A percentile compares a stretch with the other conserved stretches of the same genome.
Conservation (phyloP, 768 basidiomycete genomes). For the Strobilomyces confusus region DNA sequence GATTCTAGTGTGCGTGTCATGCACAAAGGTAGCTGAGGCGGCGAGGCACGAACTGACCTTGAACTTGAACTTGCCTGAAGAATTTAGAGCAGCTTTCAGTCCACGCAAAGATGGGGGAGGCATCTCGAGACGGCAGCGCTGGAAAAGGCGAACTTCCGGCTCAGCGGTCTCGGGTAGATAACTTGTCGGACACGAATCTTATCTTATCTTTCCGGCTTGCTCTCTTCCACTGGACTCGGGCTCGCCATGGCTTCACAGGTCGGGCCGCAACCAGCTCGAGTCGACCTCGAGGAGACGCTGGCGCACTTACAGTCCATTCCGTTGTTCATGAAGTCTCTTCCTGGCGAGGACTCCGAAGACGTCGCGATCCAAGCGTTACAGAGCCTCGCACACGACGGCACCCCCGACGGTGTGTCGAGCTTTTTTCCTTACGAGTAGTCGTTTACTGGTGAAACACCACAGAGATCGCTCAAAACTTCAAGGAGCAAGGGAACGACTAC, state of each 20-base stretch:
- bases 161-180: not conserved
- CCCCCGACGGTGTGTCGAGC: slow-evolving; percentile 78
- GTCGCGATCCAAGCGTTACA: slow-evolving; percentile 77
- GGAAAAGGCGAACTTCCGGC: not conserved
- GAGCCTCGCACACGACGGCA: slow-evolving; percentile 82
- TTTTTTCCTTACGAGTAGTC: not conserved
- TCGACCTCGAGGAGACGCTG: slow-evolving; percentile 35
- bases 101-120: slow-evolving; percentile 40
- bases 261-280: slow-evolving; percentile 23
- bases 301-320: slow-evolving; percentile 63
- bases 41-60: slow-evolving; percentile 41
- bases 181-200: not conserved
- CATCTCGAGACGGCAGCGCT: slow-evolving; percentile 13
- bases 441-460: not conserved
- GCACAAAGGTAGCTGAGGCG: not conserved
- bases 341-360: slow-evolving; percentile 60
- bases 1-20: slow-evolving; percentile 38
- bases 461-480: slow-evolving; percentile 93
- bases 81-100: slow-evolving; percentile 59
- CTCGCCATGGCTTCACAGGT: slow-evolving; percentile 19
- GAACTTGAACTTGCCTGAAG: slow-evolving; percentile 53
- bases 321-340: slow-evolving; percentile 89
- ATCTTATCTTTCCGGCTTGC: slow-evolving; percentile 16
- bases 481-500: slow-evolving; percentile 94
- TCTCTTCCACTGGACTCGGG: not conserved